A percentile compares a stretch with the other conserved stretches of the same genome.
These are phyloP conservation scores for Beta lomatogona DNA, from an alignment of 179 eudicot species.

Conservation along the genomic window DNA sequence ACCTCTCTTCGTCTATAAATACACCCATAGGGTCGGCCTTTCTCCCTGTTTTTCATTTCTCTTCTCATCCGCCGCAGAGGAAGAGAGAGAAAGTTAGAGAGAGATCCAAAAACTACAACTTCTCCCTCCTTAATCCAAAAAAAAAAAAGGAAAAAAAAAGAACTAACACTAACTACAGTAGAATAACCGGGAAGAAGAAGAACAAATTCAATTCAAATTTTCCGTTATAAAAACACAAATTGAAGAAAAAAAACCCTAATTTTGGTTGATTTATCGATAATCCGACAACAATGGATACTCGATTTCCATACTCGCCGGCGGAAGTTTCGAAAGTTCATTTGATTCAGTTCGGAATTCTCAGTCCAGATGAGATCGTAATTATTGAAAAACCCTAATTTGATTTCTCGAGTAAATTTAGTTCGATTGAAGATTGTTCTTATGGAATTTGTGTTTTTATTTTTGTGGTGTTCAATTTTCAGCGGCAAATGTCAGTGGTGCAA, in stretches of 20 bases:
- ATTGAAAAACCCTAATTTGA: neutral
- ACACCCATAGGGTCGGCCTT: neutral
- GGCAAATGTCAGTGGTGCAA: constrained; percentile 99
- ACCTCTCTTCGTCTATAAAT: constrained; percentile 26
- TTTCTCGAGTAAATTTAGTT: neutral
- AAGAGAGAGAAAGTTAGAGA: constrained; percentile 12
- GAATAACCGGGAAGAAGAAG: constrained; percentile 1
- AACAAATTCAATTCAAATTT: neutral
- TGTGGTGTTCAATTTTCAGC: constrained; percentile 46
- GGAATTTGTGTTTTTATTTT: constrained; percentile 1
- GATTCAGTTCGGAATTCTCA: constrained; percentile 94
- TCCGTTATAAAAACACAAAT: neutral
- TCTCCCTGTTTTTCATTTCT: neutral
- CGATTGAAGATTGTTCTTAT: neutral
- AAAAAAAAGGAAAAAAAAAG: too few relatives aligned
- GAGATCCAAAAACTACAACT: neutral
- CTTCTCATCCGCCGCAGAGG: constrained; percentile 27
- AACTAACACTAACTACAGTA: neutral
- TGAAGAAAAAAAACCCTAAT: neutral
- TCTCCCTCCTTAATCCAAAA: neutral
- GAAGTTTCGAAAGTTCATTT: constrained; percentile 85
- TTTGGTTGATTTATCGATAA: neutral
- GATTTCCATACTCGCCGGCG: constrained; percentile 86
- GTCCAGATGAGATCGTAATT: constrained; percentile 98
- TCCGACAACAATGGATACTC: constrained; percentile 56